Conservation (phyloP, 2,329 filamentous ascomycete species). For the Berkeleyomyces rouxiae region DNA sequence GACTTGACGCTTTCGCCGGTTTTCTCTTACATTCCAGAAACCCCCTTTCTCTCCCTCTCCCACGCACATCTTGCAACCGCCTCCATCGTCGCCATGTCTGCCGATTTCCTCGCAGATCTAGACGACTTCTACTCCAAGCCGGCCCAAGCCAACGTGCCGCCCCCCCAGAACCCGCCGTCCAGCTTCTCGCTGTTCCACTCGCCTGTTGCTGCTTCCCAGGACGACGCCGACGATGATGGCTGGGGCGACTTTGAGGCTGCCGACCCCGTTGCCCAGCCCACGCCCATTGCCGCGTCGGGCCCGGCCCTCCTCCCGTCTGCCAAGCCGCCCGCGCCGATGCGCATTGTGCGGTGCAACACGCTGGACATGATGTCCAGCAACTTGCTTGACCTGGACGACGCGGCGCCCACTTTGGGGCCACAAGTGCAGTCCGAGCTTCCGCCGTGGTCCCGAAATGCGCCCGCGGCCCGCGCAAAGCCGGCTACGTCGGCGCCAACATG, state of each 20-base stretch:
- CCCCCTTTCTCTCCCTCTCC: background rate
- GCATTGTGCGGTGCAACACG: slow-evolving; percentile 30
- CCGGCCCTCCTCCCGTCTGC: background rate
- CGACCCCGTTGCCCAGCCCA: slow-evolving; percentile 1
- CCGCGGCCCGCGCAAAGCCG: slow-evolving; percentile 16
- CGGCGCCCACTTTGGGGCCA: background rate
- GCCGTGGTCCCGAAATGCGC: slow-evolving; percentile 5
- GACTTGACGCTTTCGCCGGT: background rate
- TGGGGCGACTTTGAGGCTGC: slow-evolving; percentile 55
- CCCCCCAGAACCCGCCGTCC: background rate
- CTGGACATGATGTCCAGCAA: slow-evolving; percentile 38
- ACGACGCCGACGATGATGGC: slow-evolving; percentile 39
- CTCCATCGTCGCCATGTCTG: slow-evolving; percentile 35
- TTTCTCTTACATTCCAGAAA: background rate
- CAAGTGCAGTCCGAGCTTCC: slow-evolving; percentile 5
- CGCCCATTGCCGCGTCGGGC: background rate
- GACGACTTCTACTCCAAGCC: slow-evolving; percentile 29
- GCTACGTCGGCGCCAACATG: background rate
- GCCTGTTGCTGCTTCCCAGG: background rate
- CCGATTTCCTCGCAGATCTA: slow-evolving; percentile 49
- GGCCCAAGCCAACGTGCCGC: slow-evolving; percentile 14
- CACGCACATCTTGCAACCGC: background rate
- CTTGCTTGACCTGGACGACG: slow-evolving; percentile 25
- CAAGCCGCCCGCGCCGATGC: background rate
- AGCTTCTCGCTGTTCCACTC: slow-evolving; percentile 7